Evolutionary conservation across 2,329 filamentous ascomycete species (phyloP).

Genomic region (Calonectria pteridis): DNA sequence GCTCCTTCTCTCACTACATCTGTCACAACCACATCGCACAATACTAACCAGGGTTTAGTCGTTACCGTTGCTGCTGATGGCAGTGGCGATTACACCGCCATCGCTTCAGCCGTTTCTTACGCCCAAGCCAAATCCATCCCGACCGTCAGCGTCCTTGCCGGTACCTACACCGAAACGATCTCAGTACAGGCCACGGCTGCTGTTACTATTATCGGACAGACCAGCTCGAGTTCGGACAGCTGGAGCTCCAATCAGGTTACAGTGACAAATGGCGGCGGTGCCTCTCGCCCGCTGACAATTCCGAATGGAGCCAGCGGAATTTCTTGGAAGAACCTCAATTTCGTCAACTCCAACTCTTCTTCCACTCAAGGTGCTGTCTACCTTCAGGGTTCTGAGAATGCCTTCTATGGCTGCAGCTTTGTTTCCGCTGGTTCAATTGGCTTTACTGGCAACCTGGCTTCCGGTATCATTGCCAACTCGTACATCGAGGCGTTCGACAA

Average conservation of each 20-base stretch:
- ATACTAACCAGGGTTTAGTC: conserved; percentile 40
- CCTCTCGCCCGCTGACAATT: conserved; percentile 22
- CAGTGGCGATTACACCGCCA: conserved; percentile 58
- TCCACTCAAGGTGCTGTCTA: conserved; percentile 17
- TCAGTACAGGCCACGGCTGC: conserved; percentile 54
- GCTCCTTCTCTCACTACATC: neutral
- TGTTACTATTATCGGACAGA: conserved; percentile 56
- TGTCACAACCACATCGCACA: conserved; percentile 21
- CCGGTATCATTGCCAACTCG: conserved; percentile 56
- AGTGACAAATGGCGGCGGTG: conserved; percentile 28
- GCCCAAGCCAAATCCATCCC: conserved; percentile 54
- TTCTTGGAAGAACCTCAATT: conserved; percentile 37
- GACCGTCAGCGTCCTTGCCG: conserved; percentile 58
- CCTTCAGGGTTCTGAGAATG: conserved; percentile 33
- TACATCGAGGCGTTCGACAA: conserved; percentile 59
- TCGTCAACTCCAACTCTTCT: conserved; percentile 27
- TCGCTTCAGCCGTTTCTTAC: conserved; percentile 57
- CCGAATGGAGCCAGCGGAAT: conserved; percentile 14
- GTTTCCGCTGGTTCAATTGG: conserved; percentile 51
- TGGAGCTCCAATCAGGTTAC: conserved; percentile 26
- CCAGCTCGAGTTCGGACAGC: conserved; percentile 24
- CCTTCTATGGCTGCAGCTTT: conserved; percentile 57
- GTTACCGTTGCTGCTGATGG: conserved; percentile 60
- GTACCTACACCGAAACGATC: conserved; percentile 59
- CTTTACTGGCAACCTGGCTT: conserved; percentile 46